phyloP scores from a whole-genome alignment of 129 eudicot genomes.

The Arctium lappa region DNA sequence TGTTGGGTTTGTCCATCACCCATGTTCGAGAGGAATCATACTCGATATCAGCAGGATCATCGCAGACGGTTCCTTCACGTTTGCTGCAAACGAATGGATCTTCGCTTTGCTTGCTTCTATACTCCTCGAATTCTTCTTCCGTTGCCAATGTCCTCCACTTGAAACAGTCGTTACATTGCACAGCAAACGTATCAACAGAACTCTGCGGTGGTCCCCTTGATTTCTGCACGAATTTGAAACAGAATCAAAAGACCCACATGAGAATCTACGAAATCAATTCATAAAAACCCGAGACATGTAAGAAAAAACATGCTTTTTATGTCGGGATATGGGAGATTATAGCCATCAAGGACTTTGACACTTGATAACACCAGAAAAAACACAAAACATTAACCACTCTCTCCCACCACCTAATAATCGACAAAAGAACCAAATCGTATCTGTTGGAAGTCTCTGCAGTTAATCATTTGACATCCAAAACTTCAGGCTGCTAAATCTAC shows the following conservation, averaged over 20 bases:
- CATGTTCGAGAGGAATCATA: constrained; percentile 52
- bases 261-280: not conserved
- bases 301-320: no score
- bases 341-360: no score
- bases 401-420: no score
- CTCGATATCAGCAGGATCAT: constrained; percentile 65
- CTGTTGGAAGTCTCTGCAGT: no score
- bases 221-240: constrained; percentile 23
- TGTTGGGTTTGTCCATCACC: constrained; percentile 67
- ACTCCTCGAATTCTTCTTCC: constrained; percentile 60
- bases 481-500: no score
- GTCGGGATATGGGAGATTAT: no score
- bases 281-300: not conserved
- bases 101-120: constrained; percentile 49
- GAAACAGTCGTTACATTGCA: constrained; percentile 68
- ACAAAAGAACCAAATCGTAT: no score
- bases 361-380: no score
- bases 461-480: no score
- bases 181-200: constrained; percentile 44
- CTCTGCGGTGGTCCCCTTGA: constrained; percentile 22
- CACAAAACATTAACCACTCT: no score
- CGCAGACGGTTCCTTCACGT: constrained; percentile 46
- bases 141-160: constrained; percentile 76
- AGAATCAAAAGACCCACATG: not conserved
- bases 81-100: constrained; percentile 68